A percentile compares a stretch with the other conserved stretches of the same genome.
Evolutionary conservation across 441 rosid genomes (phyloP).

Genomic region (Populus tomentosa): DNA sequence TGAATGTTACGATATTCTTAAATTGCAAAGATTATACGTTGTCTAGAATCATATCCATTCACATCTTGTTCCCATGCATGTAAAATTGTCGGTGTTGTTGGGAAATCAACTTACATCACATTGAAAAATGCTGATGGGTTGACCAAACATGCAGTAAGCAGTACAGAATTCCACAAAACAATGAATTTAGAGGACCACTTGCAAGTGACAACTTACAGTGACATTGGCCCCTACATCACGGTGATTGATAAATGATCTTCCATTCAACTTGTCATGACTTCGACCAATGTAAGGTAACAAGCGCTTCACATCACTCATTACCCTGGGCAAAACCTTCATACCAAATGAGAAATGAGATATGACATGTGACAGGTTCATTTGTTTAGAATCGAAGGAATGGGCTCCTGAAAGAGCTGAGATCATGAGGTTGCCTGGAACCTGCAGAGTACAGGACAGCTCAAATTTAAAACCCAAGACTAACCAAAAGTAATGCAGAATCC

Average conservation of each 20-base stretch:
- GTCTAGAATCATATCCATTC: neutral
- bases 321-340: slow-evolving; percentile 48
- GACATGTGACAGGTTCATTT: slow-evolving; percentile 96
- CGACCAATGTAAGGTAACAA: slow-evolving; percentile 75
- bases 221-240: slow-evolving; percentile 83
- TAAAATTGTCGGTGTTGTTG: neutral
- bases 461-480: neutral
- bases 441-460: slow-evolving; percentile 20
- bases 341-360: slow-evolving; percentile 88
- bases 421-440: slow-evolving; percentile 97
- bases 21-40: neutral
- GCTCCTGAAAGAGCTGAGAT: slow-evolving; percentile 82
- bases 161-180: neutral
- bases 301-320: slow-evolving; percentile 59
- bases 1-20: neutral
- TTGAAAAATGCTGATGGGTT: neutral
- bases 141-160: neutral
- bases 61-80: too few relatives aligned
- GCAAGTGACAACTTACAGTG: slow-evolving; percentile 59
- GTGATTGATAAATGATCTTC: slow-evolving; percentile 70
- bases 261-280: slow-evolving; percentile 86
- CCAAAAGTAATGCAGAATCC: neutral
- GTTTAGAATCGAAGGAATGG: slow-evolving; percentile 90
- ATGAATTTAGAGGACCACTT: slow-evolving; percentile 11
- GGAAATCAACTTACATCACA: neutral